phyloP scores from a whole-genome alignment of 225 moss, liverwort and hornwort genomes.

The Pseudoscleropodium purum region DNA sequence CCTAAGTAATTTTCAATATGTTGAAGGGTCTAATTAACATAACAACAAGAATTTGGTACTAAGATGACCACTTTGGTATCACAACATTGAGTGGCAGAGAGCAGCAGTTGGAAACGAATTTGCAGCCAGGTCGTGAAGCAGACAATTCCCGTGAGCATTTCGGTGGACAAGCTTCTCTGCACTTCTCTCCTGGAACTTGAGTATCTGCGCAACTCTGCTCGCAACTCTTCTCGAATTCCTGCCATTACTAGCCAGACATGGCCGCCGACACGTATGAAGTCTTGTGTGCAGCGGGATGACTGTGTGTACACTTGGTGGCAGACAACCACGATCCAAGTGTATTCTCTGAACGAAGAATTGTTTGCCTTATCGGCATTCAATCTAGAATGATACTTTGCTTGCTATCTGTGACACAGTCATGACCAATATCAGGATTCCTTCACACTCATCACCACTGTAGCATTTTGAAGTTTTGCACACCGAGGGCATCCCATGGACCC shows the following conservation, averaged over 20 bases:
- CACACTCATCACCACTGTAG: background rate
- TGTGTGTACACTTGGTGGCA: background rate
- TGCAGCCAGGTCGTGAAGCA: background rate
- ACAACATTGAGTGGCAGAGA: background rate
- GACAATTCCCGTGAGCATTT: background rate
- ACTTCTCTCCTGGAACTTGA: background rate
- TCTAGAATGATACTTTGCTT: background rate
- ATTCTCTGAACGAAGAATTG: background rate
- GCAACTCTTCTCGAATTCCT: background rate
- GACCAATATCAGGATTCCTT: background rate
- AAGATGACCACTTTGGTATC: background rate
- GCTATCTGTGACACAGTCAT: background rate
- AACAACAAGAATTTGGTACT: background rate
- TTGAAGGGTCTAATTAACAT: background rate
- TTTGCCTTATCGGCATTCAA: background rate
- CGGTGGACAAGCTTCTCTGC: background rate
- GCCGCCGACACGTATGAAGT: background rate
- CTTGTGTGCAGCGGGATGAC: background rate
- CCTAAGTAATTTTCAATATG: background rate
- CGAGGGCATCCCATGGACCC: background rate
- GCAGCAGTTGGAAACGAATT: background rate
- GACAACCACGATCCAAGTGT: background rate
- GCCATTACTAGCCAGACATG: no score
- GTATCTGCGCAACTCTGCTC: no score
- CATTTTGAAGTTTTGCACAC: background rate